Base-by-base conservation (phyloP, 768 basidiomycete species). In the Nidularia pulvinata region DNA sequence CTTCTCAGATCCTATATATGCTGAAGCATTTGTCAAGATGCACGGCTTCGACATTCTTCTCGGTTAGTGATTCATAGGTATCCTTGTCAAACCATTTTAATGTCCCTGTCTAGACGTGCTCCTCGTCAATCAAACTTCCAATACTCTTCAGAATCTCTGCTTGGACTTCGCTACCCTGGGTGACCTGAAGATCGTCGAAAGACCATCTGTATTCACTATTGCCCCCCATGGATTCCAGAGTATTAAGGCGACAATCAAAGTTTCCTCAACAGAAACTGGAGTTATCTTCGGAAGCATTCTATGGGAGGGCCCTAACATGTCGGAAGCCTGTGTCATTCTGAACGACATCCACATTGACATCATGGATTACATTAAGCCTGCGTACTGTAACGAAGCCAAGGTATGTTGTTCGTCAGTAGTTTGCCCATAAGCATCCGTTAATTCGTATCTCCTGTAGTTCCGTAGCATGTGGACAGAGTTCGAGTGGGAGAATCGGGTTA, bases 401-500 rank as follows among this genome's bases (percentile, higher is more conserved):
- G 93, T 91, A 63, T 19, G 74, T 65, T 34, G 72, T 25, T 30
- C 9, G n/a, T n/a, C n/a, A n/a, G n/a, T 16, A 47, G 34, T 45
- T 22, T 35, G 11, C 14, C 35, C n/a, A 30, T 36, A 34, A 55
- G 36, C 43, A 7, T 33, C 43, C 7, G 19, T 33, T 25, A 14
- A 43, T 47, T 25, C 49, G 49, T 48, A 36, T 51, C 46, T 48
- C n/a, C n/a, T n/a, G 14, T 57, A 95, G 90, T 96, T 96, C 85
- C 85, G 96, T 33, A 92, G 85, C 69, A 96, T 96, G 94, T 97
- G 96, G 96, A 99, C 95, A 30, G 97, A 98, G 70, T 99, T 99
- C 63, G 96, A 99, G 69, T 99, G 96, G 96, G 96, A 99, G 80
- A 99, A 99, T 74, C 84, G 95, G 61, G 96, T 98, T 52, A 98